Percentiles rank a stretch among this genome's conserved stretches.
Evolutionary conservation across 2,329 filamentous ascomycete genomes (phyloP).

Genomic region (Hypoxylon sp.): DNA sequence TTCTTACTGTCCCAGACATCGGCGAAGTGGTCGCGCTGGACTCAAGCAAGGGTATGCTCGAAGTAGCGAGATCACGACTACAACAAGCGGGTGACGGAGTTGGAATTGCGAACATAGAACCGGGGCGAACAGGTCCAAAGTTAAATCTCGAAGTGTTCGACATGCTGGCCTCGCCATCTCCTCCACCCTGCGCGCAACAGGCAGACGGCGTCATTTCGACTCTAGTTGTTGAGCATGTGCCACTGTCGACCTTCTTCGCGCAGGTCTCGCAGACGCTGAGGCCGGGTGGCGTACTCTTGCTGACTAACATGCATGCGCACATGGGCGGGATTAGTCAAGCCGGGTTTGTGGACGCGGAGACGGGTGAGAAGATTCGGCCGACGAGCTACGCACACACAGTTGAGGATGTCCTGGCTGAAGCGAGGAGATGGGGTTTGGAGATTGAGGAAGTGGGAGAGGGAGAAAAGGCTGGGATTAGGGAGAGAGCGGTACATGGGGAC

Average conservation of each 20-base stretch:
- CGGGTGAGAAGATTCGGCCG: slow-evolving; percentile 71
- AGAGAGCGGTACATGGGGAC: slow-evolving; percentile 64
- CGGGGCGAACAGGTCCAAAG: slow-evolving; percentile 1
- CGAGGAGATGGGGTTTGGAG: slow-evolving; percentile 61
- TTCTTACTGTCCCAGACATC: slow-evolving; percentile 57
- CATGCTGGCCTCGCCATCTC: slow-evolving; percentile 53
- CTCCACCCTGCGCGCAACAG: slow-evolving; percentile 46
- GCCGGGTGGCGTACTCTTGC: slow-evolving; percentile 65
- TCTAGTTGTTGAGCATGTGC: slow-evolving; percentile 75
- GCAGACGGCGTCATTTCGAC: slow-evolving; percentile 70
- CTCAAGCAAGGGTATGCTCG: slow-evolving; percentile 70
- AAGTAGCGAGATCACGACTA: slow-evolving; percentile 62
- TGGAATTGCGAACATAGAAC: background rate
- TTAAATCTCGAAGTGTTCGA: slow-evolving; percentile 57
- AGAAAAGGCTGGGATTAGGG: slow-evolving; percentile 51
- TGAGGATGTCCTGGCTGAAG: slow-evolving; percentile 66
- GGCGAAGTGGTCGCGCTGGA: slow-evolving; percentile 68
- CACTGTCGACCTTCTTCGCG: slow-evolving; percentile 65
- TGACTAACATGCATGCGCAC: slow-evolving; percentile 79
- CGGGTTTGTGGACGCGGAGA: slow-evolving; percentile 70
- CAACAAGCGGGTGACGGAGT: slow-evolving; percentile 7
- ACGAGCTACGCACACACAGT: slow-evolving; percentile 71
- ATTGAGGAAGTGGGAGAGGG: slow-evolving; percentile 56
- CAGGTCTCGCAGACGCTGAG: slow-evolving; percentile 62
- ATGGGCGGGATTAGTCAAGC: slow-evolving; percentile 74